A percentile compares a stretch with the other conserved stretches of the same genome.
Evolutionary conservation across 306 rosid species (phyloP).

Genomic region (Quercus ilex): DNA sequence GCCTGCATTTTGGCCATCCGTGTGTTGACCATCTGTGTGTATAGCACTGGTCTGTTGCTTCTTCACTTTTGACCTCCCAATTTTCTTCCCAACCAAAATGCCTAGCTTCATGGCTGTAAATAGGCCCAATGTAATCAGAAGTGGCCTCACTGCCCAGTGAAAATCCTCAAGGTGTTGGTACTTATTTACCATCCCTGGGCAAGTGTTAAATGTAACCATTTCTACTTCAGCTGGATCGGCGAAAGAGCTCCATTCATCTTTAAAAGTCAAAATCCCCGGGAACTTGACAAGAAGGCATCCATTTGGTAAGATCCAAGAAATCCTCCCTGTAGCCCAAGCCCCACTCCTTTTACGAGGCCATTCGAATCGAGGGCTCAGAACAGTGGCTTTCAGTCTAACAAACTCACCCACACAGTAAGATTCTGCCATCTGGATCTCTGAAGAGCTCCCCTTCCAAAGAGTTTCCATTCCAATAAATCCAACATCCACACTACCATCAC

Average conservation of each 20-base stretch:
- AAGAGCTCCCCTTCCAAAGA: constrained; percentile 70
- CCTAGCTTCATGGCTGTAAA: constrained; percentile 76
- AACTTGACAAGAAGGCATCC: constrained; percentile 78
- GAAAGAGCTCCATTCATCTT: constrained; percentile 47
- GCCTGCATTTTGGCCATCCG: constrained; percentile 47
- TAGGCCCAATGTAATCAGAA: constrained; percentile 63
- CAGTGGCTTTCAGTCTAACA: constrained; percentile 56
- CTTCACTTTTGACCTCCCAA: constrained; percentile 44
- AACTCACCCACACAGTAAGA: constrained; percentile 73
- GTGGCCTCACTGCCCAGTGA: constrained; percentile 86
- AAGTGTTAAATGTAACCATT: constrained; percentile 53
- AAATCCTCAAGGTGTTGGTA: constrained; percentile 90
- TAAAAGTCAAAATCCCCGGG: constrained; percentile 64
- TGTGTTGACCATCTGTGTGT: constrained; percentile 33
- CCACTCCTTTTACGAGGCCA: constrained; percentile 71
- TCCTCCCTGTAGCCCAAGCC: constrained; percentile 65
- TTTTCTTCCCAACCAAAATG: constrained; percentile 48
- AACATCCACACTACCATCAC: constrained; percentile 55
- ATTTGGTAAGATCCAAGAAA: constrained; percentile 77
- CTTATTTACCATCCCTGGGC: constrained; percentile 68
- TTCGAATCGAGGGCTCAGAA: constrained; percentile 68
- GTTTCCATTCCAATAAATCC: constrained; percentile 76
- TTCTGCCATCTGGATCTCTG: constrained; percentile 74
- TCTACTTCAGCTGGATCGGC: constrained; percentile 93
- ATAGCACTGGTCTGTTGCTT: constrained; percentile 32